Evolutionary conservation across 352 stramenopile species (phyloP), one percentile per base, ranked within the genome.

Genomic region (Globisporangium perplexum): DNA sequence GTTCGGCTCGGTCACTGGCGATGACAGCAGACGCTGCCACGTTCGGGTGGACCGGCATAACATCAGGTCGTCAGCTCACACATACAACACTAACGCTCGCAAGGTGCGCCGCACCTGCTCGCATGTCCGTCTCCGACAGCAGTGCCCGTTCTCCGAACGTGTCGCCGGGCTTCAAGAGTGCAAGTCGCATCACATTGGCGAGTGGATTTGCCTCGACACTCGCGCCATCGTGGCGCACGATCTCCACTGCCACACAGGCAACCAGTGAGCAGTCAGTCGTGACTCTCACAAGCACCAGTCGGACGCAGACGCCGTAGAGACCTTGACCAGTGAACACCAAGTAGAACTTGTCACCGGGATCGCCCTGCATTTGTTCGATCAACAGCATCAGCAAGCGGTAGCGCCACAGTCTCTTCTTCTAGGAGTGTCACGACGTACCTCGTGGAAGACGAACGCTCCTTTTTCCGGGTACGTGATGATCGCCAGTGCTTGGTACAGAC

Each of bases 81-180:
- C 5, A 12, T n/a, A 44, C 1, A 15, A 35, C 12, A 43, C 4
- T 20, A 20, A n/a, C 17, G 23, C 33, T 18, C 33, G 12, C 26
- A 8, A 22, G 7, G 14, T 14, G n/a, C n/a, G n/a, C 1, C 33
- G 38, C 62, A 88, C 83, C 83, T 69, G 76, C 49, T 12, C 80
- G 80, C 42, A 74, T 69, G 44, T 90, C 80, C 5, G 62, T 71
- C 23, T 68, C 78, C 30, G 69, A 85, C 0, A 90, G 41, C 24
- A 93, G 66, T 10, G 80, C 80, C 24, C 80, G 66, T 52, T 93
- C 83, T 38, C 83, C 83, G 62, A 93, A 93, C 15, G 66, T 90
- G 50, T 91, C 83, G 28, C 80, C 80, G 44, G 74, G 65, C 8
- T 57, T 54, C 10, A 93, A 55, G 31, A 65, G 71, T 8, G 65